These are phyloP conservation scores for Camellia oleifera DNA, from an alignment of 179 eudicot genomes.

Conservation along the genomic window DNA sequence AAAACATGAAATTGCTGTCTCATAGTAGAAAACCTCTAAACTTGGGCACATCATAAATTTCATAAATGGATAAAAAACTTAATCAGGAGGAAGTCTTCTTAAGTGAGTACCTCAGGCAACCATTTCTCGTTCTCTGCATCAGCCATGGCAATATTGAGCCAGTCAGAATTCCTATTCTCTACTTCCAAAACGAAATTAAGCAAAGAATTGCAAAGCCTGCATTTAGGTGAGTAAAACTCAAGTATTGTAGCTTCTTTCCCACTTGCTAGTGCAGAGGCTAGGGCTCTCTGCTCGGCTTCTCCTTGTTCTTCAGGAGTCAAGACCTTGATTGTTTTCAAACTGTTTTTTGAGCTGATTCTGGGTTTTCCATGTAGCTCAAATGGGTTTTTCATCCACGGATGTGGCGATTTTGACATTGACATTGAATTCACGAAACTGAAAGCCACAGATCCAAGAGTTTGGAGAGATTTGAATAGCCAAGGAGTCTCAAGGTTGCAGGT, in stretches of 20 bases:
- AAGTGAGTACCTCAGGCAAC: slow-evolving; percentile 76
- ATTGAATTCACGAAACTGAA: slow-evolving; percentile 36
- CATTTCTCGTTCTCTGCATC: slow-evolving; percentile 91
- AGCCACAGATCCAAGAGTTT: slow-evolving; percentile 44
- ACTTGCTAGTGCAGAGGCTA: slow-evolving; percentile 68
- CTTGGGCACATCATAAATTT: not conserved
- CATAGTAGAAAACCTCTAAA: not conserved
- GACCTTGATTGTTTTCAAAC: slow-evolving; percentile 8
- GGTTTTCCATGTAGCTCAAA: slow-evolving; percentile 9
- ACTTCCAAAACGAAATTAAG: slow-evolving; percentile 63
- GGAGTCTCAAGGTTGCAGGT: slow-evolving; percentile 63
- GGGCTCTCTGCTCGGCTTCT: slow-evolving; percentile 86
- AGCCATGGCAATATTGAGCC: slow-evolving; percentile 91
- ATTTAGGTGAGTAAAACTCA: slow-evolving; percentile 90
- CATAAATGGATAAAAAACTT: not conserved
- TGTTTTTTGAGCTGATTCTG: slow-evolving; percentile 9
- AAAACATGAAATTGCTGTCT: not conserved
- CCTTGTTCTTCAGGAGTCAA: slow-evolving; percentile 64
- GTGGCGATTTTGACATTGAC: slow-evolving; percentile 29
- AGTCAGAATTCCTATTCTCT: slow-evolving; percentile 67
- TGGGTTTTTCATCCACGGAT: slow-evolving; percentile 12
- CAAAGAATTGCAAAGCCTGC: slow-evolving; percentile 84
- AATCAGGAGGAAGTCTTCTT: not conserved
- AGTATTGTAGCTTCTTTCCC: slow-evolving; percentile 83
- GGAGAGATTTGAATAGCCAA: slow-evolving; percentile 75